Conservation (phyloP, 1,284 basidiomycete genomes). For the Trichosporon coremiiforme region DNA sequence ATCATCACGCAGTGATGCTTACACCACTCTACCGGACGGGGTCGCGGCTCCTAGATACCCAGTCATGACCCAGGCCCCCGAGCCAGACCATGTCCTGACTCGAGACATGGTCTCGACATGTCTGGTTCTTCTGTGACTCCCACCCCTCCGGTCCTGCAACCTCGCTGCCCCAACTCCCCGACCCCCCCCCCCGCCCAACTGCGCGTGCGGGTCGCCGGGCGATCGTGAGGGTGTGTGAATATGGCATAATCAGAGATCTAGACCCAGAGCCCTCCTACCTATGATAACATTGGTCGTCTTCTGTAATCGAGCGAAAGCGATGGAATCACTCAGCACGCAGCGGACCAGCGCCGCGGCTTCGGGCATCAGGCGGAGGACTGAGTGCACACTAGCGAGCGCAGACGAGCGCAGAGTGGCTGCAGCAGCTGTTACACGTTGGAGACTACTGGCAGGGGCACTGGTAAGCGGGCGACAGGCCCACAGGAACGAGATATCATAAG, state of each 20-base stretch:
- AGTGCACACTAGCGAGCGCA: not conserved
- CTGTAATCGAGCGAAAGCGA: not conserved
- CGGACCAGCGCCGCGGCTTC: not conserved
- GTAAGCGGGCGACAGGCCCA: not conserved
- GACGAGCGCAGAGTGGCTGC: not conserved
- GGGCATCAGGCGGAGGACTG: not conserved
- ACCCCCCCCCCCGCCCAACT: no score
- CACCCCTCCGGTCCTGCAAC: not conserved
- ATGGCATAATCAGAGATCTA: constrained; percentile 8
- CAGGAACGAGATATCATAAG: not conserved
- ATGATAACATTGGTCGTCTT: constrained; percentile 7
- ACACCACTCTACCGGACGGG: constrained; percentile 1
- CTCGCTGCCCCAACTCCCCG: not conserved
- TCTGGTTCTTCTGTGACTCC: not conserved
- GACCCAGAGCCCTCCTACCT: not conserved
- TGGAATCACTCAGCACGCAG: not conserved
- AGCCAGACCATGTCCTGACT: not conserved
- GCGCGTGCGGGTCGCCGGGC: not conserved
- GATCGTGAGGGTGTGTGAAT: constrained; percentile 3
- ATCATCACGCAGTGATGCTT: not conserved
- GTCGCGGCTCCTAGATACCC: not conserved
- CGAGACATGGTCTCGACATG: not conserved
- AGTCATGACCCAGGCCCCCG: not conserved
- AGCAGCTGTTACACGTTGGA: not conserved
- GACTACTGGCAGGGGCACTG: not conserved